Evolutionary conservation across 2,329 filamentous ascomycete species (phyloP).

Genomic region (Neurospora crassa): DNA sequence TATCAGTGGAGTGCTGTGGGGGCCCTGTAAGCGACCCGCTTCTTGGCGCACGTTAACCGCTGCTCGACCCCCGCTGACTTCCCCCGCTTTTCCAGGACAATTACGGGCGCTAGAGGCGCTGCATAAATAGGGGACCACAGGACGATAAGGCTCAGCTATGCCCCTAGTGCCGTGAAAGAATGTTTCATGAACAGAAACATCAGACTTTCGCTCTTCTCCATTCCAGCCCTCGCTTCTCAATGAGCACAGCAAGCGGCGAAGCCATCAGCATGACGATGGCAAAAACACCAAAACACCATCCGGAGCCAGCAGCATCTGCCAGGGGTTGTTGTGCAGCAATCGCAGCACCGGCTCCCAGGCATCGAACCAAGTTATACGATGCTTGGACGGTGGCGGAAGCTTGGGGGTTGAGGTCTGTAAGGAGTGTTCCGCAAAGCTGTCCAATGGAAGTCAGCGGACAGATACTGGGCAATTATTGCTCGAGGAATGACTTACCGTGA

Average conservation of each 20-base stretch:
- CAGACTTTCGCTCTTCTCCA: not conserved
- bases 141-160: not conserved
- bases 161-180: too few species aligned
- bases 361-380: slow-evolving; percentile 19
- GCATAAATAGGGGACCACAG: not conserved
- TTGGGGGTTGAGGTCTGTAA: slow-evolving; percentile 20
- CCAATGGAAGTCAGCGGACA: not conserved
- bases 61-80: not conserved
- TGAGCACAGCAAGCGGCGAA: not conserved
- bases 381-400: slow-evolving; percentile 19
- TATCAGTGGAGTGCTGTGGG: not conserved
- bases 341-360: slow-evolving; percentile 15
- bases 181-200: too few species aligned
- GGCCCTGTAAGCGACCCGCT: not conserved
- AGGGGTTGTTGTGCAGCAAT: slow-evolving; percentile 18
- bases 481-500: not conserved
- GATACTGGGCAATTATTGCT: not conserved
- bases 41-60: not conserved
- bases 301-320: slow-evolving; percentile 11
- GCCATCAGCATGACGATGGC: slow-evolving; percentile 4
- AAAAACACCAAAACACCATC: slow-evolving; percentile 17
- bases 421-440: slow-evolving; percentile 14
- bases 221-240: not conserved
- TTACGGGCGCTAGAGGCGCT: not conserved
- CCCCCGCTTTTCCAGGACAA: not conserved